Evolutionary conservation across 2,329 filamentous ascomycete genomes (phyloP), one percentile per base, ranked within the genome.

Genomic region (Mycosphaerelloides madeirae): DNA sequence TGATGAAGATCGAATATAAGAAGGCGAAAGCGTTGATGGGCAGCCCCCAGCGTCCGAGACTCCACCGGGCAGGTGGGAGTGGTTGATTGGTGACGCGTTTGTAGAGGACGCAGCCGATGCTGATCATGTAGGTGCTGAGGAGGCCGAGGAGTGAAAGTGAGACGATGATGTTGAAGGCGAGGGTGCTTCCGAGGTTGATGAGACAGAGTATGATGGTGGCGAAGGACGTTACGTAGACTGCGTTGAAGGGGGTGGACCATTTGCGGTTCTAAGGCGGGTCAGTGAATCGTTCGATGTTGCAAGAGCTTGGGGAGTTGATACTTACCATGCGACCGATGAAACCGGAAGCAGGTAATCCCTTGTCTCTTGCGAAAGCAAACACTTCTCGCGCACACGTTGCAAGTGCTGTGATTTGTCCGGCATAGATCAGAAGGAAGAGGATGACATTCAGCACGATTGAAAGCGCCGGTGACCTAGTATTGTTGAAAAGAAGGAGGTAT

Each of bases 361-460:
- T 60, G 51, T 70, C 67, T 12, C 68, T 57, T 3, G 69, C 68
- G 43, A 72, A 72, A 0, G 68, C 68, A 46, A 59, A 72, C 6
- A 67, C 52, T 59, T 71, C 68, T 13, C 69, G 65, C 11, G 67
- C 68, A 6, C 65, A 67, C 4, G 68, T 65, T 31, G 69, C 67
- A 2, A 74, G 74, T 11, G 54, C 56, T 4, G 55, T 57, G 32
- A 56, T 53, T 38, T 54, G 54, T 16, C 55, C 55, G 14, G 52
- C 53, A 28, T 55, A 57, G 38, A 55, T 55, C 14, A 56, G 50
- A 14, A 61, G 19, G 45, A 61, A 54, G 29, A 61, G 44, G 15
- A 61, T 46, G 16, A 53, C 49, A 15, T 52, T 58, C n/a, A 61
- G 48, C n/a, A 52, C 51, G 15, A 50, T 53, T 5, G 58, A 55